Evolutionary conservation across 2,329 filamentous ascomycete genomes (phyloP), one percentile per base, ranked within the genome.

Genomic region (Myriosclerotinia curreyana): DNA sequence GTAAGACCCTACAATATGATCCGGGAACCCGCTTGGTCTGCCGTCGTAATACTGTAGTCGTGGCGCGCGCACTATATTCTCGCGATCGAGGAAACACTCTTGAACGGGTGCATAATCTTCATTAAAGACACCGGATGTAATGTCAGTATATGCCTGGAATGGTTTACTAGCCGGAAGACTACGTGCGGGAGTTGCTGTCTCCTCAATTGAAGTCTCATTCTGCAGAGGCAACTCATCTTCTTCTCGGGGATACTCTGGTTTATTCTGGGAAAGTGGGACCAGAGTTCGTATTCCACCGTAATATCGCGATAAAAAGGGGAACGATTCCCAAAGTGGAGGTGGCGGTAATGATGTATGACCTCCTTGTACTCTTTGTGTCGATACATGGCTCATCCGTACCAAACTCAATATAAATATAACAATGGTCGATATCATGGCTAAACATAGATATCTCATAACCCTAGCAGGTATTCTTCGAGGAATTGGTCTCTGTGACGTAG

Each of bases 1-100:
- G 71, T 96, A 93, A 0, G 92, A 96, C n/a, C 95, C 95, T 72
- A 94, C 84, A 2, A 91, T 85, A 65, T 92, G 85, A 56, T 95
- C 86, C 0, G 95, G 95, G 75, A 96, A 96, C 0, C 93, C 94
- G 65, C 84, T 82, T 0, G 92, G 90, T 2, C 95, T 84, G 3
- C 94, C 94, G 14, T 88, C 80, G 70, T 90, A 93, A 69, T 88
- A 89, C 25, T 86, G 86, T 52, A 96, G 78, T 6, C 82, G 76
- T 0, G 94, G 94, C 3, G 94, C 79, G 42, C 81, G 80, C 59
- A 92, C 74, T 5, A 81, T 88, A 44, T 84, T 83, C 40, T 86
- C 81, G 28, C 77, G 78, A 74, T 97, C 90, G 54, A 97, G 74
- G 73, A 89, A 97, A 76, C 94, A 97, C 69, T 92, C 86, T 59